These are phyloP conservation scores for Dacryopinax spathularia DNA, from an alignment of 768 basidiomycete species.

Conservation along the genomic window DNA sequence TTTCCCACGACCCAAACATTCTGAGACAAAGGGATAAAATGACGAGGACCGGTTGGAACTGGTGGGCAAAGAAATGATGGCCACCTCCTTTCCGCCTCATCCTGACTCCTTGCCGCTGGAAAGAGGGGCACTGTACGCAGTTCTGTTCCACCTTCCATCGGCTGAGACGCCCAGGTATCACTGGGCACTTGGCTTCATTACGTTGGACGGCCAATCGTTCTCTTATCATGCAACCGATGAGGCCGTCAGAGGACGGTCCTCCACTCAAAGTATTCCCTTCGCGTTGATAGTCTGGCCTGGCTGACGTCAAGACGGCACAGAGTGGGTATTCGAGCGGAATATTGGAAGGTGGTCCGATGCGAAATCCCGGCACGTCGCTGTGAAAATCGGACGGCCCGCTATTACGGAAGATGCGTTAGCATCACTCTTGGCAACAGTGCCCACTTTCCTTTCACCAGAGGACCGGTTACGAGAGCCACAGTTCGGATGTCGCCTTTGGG, in stretches of 20 bases:
- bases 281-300: neutral
- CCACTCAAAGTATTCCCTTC: neutral
- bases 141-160: neutral
- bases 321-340: neutral
- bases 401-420: neutral
- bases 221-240: neutral
- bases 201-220: neutral
- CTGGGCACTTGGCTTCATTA: neutral
- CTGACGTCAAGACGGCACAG: neutral
- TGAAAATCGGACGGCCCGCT: neutral
- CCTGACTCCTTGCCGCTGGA: neutral
- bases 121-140: neutral
- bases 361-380: neutral
- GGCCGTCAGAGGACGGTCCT: neutral
- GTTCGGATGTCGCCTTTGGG: neutral
- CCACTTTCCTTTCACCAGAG: neutral
- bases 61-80: neutral
- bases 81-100: neutral
- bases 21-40: neutral
- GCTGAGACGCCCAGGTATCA: neutral
- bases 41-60: neutral
- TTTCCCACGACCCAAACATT: neutral
- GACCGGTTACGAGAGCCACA: neutral
- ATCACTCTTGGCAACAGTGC: neutral
- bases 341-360: neutral